These are phyloP conservation scores for Torulaspora globosa DNA, from an alignment of 1,139 yeast genomes.

Conservation along the genomic window DNA sequence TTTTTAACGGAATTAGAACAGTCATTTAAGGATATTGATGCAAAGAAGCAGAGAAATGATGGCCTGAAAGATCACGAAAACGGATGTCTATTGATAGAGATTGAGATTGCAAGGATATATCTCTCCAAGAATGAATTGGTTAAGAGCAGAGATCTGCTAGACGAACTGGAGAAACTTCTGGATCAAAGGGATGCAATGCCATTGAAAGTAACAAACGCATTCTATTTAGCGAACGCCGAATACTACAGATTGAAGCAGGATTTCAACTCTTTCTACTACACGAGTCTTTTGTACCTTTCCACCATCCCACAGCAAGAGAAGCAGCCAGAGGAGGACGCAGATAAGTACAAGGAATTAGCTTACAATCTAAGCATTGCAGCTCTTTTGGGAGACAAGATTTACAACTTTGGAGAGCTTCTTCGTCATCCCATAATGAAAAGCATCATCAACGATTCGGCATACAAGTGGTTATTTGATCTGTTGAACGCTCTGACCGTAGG, in stretches of 20 bases:
- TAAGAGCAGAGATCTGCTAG: slow-evolving; percentile 67
- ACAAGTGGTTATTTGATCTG: slow-evolving; percentile 70
- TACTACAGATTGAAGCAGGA: slow-evolving; percentile 71
- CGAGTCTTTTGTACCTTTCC: slow-evolving; percentile 58
- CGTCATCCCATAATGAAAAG: slow-evolving; percentile 77
- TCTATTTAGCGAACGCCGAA: slow-evolving; percentile 75
- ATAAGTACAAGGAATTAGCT: slow-evolving; percentile 57
- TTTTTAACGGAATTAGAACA: slow-evolving; percentile 51
- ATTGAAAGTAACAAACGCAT: slow-evolving; percentile 73
- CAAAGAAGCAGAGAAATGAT: slow-evolving; percentile 36
- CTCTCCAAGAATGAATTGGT: slow-evolving; percentile 54
- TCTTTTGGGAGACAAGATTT: slow-evolving; percentile 82
- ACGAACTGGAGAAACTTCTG: slow-evolving; percentile 53
- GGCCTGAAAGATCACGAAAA: slow-evolving; percentile 36
- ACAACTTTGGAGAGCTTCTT: slow-evolving; percentile 91
- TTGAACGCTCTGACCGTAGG: slow-evolving; percentile 74
- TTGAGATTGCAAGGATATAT: slow-evolving; percentile 74
- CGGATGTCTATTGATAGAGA: slow-evolving; percentile 57
- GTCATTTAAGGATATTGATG: slow-evolving; percentile 41
- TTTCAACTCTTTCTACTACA: slow-evolving; percentile 74
- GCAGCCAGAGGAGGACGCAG: slow-evolving; percentile 45
- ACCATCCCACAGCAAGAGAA: slow-evolving; percentile 39
- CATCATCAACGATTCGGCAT: slow-evolving; percentile 48
- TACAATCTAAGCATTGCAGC: slow-evolving; percentile 85
- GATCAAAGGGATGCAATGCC: slow-evolving; percentile 61